Base-by-base conservation (phyloP, 805 yeast species). In the Sugiyamaella valdiviana region DNA sequence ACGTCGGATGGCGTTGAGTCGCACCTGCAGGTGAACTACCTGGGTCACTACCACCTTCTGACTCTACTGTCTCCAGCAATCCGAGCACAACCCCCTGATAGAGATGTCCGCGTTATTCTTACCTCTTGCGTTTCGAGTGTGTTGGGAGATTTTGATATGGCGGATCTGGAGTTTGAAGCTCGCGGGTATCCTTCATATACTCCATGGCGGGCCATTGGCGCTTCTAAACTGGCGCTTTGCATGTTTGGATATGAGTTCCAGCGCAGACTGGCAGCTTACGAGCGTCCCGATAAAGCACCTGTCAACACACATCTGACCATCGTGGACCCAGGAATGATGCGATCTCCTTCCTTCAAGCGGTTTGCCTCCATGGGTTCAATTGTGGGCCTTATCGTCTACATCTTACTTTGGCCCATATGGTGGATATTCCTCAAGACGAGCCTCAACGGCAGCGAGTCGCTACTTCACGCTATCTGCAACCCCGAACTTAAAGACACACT, bases 321-420 rank as follows among this genome's bases (percentile, higher is more conserved):
- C 47, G 93, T 86, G 4, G 93, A 93, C 61, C 98, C 99, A 0
- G 99, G 99, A 1, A 57, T 90, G 32, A 85, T 87, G 84, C 76
- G 98, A 56, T 80, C 95, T 1, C 86, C 95, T 2, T 79, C 95
- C 21, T 82, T 91, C 36, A 79, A 93, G 56, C 75, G 96, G 49
- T 78, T 82, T 32, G 50, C 88, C 4, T 79, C 93, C 16, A 75
- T 85, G 67, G 97, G 98, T 0, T 72, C 86, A 0, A 57, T 91
- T 2, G 57, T 72, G 55, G 82, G 87, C 2, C 65, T 85, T 32
- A 52, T 89, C 3, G 7, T 87, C 0, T 82, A 91, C 60, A 51
- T 89, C 24, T 6, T 89, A 2, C 49, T 83, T 39, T 85, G 83
- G 70, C 99, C 99, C 7, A 44, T 93, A 0, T 79, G 88, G 76